Evolutionary conservation across 1,284 basidiomycete genomes (phyloP), one percentile per base, ranked within the genome.

Genomic region (Cystobasidium pallidum): DNA sequence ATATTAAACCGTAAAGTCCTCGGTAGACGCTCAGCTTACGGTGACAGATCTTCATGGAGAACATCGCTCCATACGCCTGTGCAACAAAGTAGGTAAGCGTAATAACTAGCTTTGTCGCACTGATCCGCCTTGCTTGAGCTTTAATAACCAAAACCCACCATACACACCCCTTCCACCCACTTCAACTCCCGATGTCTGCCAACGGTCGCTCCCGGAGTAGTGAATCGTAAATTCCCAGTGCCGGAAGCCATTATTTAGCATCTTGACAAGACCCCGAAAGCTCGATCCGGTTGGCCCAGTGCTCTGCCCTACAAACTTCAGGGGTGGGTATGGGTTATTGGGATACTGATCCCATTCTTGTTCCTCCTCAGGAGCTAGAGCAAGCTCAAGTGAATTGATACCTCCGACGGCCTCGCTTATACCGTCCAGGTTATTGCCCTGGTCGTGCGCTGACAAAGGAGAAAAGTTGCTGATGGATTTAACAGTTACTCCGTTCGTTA

Each of bases 401-500:
- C 68, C 68, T 2, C 68, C 68, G 17, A 71, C 61, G 11, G 68
- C 68, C 30, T 71, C 68, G 19, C 68, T 71, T 6, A 71, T 55
- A 10, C 61, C 68, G 8, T 63, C 45, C 2, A 71, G 61, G 32
- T 64, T 36, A 30, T 54, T 71, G 26, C 45, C 26, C 15, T 32
- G 59, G 10, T 28, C 61, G 3, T n/a, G 43, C 1, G n/a, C 30
- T 3, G 43, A 30, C 3, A 24, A 59, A 28, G 57, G 45, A 13
- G 68, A 47, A 26, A 71, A 71, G 49, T 71, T 71, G 61, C 68
- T 71, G 28, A n/a, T n/a, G n/a, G n/a, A n/a, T n/a, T n/a, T n/a
- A n/a, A 6, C 36, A 39, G 36, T 39, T 39, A 39, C 36, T n/a
- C n/a, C n/a, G n/a, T n/a, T n/a, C n/a, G n/a, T n/a, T n/a, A n/a